A percentile compares a stretch with the other conserved stretches of the same genome.
Conservation (phyloP, 257 asterid genomes). For the Solanum lycopersicoides region DNA sequence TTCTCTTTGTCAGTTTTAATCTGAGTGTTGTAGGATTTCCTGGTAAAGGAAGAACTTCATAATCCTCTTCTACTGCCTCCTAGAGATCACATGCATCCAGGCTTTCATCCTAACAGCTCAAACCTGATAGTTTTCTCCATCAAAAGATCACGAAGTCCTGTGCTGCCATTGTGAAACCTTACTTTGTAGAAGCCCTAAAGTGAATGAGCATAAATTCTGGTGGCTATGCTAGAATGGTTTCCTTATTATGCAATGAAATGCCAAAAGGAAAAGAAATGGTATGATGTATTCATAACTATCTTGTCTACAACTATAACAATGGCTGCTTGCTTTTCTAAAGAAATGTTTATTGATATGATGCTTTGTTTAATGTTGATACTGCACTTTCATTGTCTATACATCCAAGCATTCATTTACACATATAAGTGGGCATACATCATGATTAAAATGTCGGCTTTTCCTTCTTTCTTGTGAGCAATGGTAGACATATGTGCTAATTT, state of each 20-base stretch:
- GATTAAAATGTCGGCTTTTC: not conserved
- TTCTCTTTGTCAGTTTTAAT: too few relatives aligned
- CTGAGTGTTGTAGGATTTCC: too few relatives aligned
- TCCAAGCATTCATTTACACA: not conserved
- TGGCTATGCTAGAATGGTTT: conserved; percentile 33
- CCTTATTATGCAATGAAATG: conserved; percentile 17
- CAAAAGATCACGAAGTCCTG: not conserved
- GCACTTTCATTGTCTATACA: not conserved
- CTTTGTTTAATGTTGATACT: not conserved
- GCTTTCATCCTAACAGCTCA: too few relatives aligned
- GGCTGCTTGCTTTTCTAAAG: not conserved
- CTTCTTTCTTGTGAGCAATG: not conserved
- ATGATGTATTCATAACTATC: conserved; percentile 1
- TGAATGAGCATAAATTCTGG: conserved; percentile 21
- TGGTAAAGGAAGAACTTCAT: too few relatives aligned
- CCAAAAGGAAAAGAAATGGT: conserved; percentile 25
- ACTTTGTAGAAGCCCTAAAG: conserved; percentile 24
- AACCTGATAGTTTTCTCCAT: too few relatives aligned
- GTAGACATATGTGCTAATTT: not conserved
- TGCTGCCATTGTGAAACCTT: conserved; percentile 21
- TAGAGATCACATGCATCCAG: too few relatives aligned
- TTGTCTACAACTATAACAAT: not conserved
- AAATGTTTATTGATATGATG: not conserved
- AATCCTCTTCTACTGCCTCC: too few relatives aligned
- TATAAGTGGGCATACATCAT: not conserved